Conservation (phyloP, 202 grass and related monocot genomes). For the Hordeum pubiflorum region DNA sequence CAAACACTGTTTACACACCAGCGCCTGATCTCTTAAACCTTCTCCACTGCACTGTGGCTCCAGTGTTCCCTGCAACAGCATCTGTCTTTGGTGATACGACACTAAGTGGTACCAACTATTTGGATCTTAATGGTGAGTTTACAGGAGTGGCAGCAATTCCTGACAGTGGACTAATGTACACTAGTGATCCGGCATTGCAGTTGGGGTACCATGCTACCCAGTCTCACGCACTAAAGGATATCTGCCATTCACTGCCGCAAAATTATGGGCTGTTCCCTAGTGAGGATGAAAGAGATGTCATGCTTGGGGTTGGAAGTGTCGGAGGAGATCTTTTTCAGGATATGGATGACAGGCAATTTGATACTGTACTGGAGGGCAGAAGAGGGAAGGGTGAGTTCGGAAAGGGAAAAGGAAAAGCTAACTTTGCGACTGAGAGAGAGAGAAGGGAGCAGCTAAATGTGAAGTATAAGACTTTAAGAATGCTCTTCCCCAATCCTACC, state of each 20-base stretch:
- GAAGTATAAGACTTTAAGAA: slow-evolving; percentile 61
- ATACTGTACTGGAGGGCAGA: slow-evolving; percentile 37
- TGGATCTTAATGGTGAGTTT: slow-evolving; percentile 55
- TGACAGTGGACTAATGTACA: slow-evolving; percentile 40
- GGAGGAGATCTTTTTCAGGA: slow-evolving; percentile 56
- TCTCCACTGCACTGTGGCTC: slow-evolving; percentile 35
- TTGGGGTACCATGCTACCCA: slow-evolving; percentile 42
- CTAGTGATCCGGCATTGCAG: slow-evolving; percentile 30
- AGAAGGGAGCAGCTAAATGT: slow-evolving; percentile 90
- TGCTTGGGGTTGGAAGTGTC: slow-evolving; percentile 41
- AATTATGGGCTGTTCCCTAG: slow-evolving; percentile 53
- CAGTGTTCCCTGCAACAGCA: slow-evolving; percentile 29
- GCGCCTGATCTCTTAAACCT: slow-evolving; percentile 67
- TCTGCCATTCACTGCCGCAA: slow-evolving; percentile 63
- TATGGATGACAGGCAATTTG: slow-evolving; percentile 49
- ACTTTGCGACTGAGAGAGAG: slow-evolving; percentile 82
- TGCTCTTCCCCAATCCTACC: slow-evolving; percentile 72
- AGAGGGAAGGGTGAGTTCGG: slow-evolving; percentile 41
- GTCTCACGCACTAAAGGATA: slow-evolving; percentile 45
- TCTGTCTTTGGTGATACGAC: slow-evolving; percentile 4
- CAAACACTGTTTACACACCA: slow-evolving; percentile 32
- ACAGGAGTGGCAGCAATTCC: slow-evolving; percentile 37
- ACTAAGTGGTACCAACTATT: slow-evolving; percentile 32
- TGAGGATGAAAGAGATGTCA: slow-evolving; percentile 53
- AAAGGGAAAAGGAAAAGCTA: slow-evolving; percentile 61